phyloP scores from a whole-genome alignment of 2,329 filamentous ascomycete genomes.

The Hypoxylon sp. region DNA sequence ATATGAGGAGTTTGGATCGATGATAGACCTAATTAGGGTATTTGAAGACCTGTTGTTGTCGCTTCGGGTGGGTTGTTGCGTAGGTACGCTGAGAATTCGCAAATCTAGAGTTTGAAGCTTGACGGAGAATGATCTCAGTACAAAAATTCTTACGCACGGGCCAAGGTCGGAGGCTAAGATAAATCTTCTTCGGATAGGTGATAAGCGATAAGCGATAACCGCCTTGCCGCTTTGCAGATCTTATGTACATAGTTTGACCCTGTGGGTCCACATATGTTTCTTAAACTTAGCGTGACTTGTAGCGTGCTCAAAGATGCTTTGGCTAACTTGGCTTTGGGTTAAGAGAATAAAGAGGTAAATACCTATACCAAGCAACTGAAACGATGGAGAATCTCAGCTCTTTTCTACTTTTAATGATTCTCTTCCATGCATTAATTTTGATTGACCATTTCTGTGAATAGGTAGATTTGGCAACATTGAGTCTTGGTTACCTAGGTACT shows the following conservation, averaged over 20 bases:
- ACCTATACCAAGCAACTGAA: too few relatives aligned
- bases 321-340: not conserved
- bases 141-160: constrained; percentile 40
- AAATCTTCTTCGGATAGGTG: constrained; percentile 35
- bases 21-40: not conserved
- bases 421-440: not conserved
- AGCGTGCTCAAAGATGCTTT: not conserved
- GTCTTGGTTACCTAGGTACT: not conserved
- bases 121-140: constrained; percentile 30
- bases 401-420: not conserved
- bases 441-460: not conserved
- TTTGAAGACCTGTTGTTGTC: not conserved
- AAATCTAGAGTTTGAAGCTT: constrained; percentile 5
- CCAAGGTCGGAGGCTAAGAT: constrained; percentile 26
- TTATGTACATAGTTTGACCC: constrained; percentile 7
- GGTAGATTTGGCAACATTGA: not conserved
- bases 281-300: not conserved
- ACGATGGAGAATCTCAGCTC: not conserved
- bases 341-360: not conserved
- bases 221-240: constrained; percentile 6
- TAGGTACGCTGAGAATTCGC: constrained; percentile 3
- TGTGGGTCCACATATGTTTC: constrained; percentile 6
- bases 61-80: not conserved
- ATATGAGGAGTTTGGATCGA: not conserved
- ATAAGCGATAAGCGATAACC: constrained; percentile 39